Base-by-base conservation (phyloP, 2,329 filamentous ascomycete species). In the Aspergillus intermedius region DNA sequence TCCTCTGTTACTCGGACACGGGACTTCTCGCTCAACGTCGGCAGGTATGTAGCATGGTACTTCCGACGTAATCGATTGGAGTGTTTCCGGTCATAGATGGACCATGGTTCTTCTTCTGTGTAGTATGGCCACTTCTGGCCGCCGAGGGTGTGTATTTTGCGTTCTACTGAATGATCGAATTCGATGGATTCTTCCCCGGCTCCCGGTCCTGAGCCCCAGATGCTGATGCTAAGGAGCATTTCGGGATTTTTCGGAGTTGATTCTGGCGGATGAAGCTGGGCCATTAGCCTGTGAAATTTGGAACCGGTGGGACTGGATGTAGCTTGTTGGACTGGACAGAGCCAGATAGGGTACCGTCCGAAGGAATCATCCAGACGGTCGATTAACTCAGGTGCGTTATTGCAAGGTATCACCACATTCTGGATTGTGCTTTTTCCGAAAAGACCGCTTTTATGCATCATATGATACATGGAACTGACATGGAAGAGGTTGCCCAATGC, bases 401-500 rank as follows among this genome's bases (percentile, higher is more conserved):
- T 56, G 42, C 77, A 77, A 0, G 82, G 83, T 0, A 86, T 60
- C 0, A 76, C 79, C 2, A 86, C 68, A 60, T 86, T 82, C 55
- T 86, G 82, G 2, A 86, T 75, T 5, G 86, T 74, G 50, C 79
- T 81, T 17, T 76, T 71, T 4, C 75, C 73, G 0, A 77, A 74
- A 37, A 79, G 72, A 0, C 79, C 78, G 15, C 77, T 79, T 0
- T 75, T 74, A 53, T 86, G 82, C 0, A 86, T 66, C 0, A 82
- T 81, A 17, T 80, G 77, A 54, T 84, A 83, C 68, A 86, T 77
- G 44, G 78, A 76, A 2, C 80, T 68, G 0, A 81, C 83, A 54
- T 81, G 79, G 60, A 85, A 74, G 59, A 81, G 82, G 28, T 76
- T 73, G 53, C 86, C 79, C 0, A 84, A 69, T 1, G 81, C 80